phyloP scores from a whole-genome alignment of 495 filamentous ascomycete genomes.

The Penicillium paradoxum region DNA sequence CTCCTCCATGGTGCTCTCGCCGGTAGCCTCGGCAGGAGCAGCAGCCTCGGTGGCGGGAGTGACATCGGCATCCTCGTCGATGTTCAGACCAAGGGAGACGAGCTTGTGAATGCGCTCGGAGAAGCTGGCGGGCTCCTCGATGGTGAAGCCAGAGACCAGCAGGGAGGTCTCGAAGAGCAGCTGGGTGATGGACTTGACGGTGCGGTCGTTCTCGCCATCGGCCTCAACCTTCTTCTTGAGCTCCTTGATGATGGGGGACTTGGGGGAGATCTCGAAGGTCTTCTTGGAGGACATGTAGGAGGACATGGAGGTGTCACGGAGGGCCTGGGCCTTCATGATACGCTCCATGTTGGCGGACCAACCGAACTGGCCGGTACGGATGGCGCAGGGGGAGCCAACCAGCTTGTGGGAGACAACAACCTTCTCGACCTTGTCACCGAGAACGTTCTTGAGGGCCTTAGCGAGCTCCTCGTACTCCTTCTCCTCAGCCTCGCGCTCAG shows the following conservation, averaged over 20 bases:
- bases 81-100: slow-evolving; percentile 90
- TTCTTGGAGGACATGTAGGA: slow-evolving; percentile 99
- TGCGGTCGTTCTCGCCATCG: slow-evolving; percentile 96
- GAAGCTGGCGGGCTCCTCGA: slow-evolving; percentile 96
- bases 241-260: slow-evolving; percentile 96
- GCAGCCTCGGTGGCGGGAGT: slow-evolving; percentile 59
- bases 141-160: slow-evolving; percentile 97
- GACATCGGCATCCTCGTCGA: slow-evolving; percentile 81
- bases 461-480: slow-evolving; percentile 93
- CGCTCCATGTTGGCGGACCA: slow-evolving; percentile 99
- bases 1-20: slow-evolving; percentile 70
- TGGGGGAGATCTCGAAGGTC: slow-evolving; percentile 99
- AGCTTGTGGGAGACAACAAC: slow-evolving; percentile 99
- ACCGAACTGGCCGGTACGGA: slow-evolving; percentile 99
- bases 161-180: slow-evolving; percentile 98
- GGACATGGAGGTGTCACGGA: slow-evolving; percentile 98
- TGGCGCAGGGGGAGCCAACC: slow-evolving; percentile 89
- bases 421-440: slow-evolving; percentile 99
- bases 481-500: slow-evolving; percentile 88
- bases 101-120: slow-evolving; percentile 99
- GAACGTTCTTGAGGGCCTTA: slow-evolving; percentile 97
- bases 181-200: slow-evolving; percentile 96
- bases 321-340: slow-evolving; percentile 99
- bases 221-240: slow-evolving; percentile 97
- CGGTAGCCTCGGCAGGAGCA: slow-evolving; percentile 53